phyloP scores from a whole-genome alignment of 306 rosid species.

The Prosopis cineraria region DNA sequence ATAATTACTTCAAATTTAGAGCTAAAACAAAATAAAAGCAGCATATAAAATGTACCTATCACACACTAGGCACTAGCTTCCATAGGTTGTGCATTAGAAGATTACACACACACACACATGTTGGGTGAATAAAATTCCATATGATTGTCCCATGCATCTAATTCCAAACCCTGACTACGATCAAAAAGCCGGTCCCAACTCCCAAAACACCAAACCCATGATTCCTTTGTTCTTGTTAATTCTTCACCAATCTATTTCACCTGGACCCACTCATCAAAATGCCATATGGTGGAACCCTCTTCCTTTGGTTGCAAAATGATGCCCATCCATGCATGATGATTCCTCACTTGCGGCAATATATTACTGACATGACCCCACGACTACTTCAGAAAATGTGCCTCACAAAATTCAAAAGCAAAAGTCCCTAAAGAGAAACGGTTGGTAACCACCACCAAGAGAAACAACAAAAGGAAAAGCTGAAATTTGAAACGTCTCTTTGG shows the following conservation, averaged over 20 bases:
- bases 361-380: conserved; percentile 39
- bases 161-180: conserved; percentile 50
- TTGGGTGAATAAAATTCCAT: conserved; percentile 14
- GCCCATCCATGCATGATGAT: conserved; percentile 39
- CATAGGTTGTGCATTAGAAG: conserved; percentile 33
- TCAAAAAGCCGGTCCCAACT: too few relatives aligned
- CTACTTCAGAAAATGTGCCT: conserved; percentile 41
- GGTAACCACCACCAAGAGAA: conserved; percentile 46
- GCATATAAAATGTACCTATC: too few relatives aligned
- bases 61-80: neutral
- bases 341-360: conserved; percentile 41
- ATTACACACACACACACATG: conserved; percentile 46
- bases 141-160: conserved; percentile 33
- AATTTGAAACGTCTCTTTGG: conserved; percentile 75
- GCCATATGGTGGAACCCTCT: conserved; percentile 55
- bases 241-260: conserved; percentile 31
- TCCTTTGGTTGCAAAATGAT: conserved; percentile 4
- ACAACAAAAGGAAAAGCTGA: conserved; percentile 77
- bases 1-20: too few relatives aligned
- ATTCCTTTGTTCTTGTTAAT: conserved; percentile 41
- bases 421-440: conserved; percentile 50
- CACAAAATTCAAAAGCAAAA: conserved; percentile 35
- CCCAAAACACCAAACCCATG: too few relatives aligned
- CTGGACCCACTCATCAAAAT: conserved; percentile 60
- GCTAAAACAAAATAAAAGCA: too few relatives aligned